phyloP scores from a whole-genome alignment of 1,139 yeast species.

The Debaryomyces fabryi region DNA sequence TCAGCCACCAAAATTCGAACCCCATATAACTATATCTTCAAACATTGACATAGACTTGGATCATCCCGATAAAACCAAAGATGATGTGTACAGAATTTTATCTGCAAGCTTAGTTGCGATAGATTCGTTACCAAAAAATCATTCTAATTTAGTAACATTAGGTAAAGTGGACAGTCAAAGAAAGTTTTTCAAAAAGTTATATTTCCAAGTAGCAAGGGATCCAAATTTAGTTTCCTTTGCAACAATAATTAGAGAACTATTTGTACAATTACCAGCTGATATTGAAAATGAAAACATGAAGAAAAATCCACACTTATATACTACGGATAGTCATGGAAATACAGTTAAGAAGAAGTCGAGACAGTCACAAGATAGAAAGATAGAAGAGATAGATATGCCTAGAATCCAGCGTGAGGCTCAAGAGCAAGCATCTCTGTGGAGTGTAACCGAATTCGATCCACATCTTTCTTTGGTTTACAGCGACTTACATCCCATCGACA shows the following conservation, averaged over 20 bases:
- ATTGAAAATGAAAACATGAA: conserved; percentile 39
- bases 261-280: conserved; percentile 50
- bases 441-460: conserved; percentile 61
- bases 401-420: conserved; percentile 34
- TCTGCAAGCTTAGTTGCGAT: conserved; percentile 71
- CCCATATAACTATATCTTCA: conserved; percentile 77
- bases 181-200: conserved; percentile 63
- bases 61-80: conserved; percentile 42
- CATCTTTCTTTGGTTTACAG: conserved; percentile 77
- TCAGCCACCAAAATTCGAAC: conserved; percentile 65
- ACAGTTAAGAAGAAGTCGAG: conserved; percentile 28
- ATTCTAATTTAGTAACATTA: conserved; percentile 39
- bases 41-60: conserved; percentile 49
- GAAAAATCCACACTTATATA: conserved; percentile 45
- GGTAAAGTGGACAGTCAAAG: conserved; percentile 45
- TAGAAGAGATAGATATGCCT: conserved; percentile 28
- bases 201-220: conserved; percentile 55
- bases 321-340: conserved; percentile 38
- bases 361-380: conserved; percentile 8
- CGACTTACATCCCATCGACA: conserved; percentile 66
- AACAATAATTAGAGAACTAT: conserved; percentile 68
- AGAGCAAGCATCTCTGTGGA: conserved; percentile 56
- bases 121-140: conserved; percentile 44
- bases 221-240: conserved; percentile 69
- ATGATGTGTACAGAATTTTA: conserved; percentile 62